Evolutionary conservation across 177 flowering plant species (phyloP), one percentile per base, ranked within the genome.

Genomic region (Vitis hybrid): DNA sequence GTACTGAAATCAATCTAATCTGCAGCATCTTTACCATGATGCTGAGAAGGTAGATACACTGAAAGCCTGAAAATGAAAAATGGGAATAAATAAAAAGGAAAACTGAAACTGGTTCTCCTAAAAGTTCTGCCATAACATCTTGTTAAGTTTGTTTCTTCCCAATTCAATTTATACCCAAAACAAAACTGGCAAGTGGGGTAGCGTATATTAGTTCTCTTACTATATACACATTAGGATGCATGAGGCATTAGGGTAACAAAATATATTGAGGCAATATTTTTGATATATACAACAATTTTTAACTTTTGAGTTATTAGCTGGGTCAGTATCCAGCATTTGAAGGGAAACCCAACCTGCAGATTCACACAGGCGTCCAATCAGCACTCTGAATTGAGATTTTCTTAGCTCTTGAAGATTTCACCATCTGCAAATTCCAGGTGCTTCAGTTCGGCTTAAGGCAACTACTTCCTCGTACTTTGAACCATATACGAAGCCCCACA

Each of bases 401-500:
- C 62, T 60, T 60, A 15, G 20, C 20, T 12, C 8, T 12, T 15
- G 16, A 18, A 55, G 62, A 19, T 1, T 64, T 86, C 83, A 92
- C 91, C 94, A 94, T 57, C 93, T 81, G 75, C 92, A 88, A 69
- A 95, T 87, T 26, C 98, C 97, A 60, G 97, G 90, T 12, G 83
- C 80, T 73, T 89, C 97, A 13, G 82, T 75, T 58, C 82, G 83
- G 70, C 86, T 80, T 29, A 75, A 68, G 51, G 92, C 83, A 48
- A 88, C 65, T 50, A 85, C 76, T 77, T 96, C 99, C 55, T 92
- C 98, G 68, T 84, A 93, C 78, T 84, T 86, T 13, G 98, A 92
- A 67, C 83, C 84, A 76, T 89, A 85, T 16, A 84, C 93, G 72
- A 96, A 96, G 56, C 98, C 98, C 99, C 99, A 96, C 51, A 96